phyloP scores from a whole-genome alignment of 495 filamentous ascomycete genomes.

The Cercophora sp. region DNA sequence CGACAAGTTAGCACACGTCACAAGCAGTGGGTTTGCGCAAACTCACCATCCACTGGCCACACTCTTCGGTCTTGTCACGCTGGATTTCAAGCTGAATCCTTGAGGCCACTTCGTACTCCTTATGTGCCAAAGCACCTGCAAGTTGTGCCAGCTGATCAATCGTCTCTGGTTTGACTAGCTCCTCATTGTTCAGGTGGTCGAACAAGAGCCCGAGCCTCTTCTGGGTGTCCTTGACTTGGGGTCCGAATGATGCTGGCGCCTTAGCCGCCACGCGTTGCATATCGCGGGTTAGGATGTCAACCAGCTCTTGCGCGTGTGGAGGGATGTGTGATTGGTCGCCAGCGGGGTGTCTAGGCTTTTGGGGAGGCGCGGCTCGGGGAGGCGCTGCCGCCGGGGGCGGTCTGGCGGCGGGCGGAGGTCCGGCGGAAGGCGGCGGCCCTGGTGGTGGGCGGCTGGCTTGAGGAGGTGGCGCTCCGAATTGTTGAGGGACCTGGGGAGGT shows the following conservation, averaged over 20 bases:
- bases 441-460: conserved; percentile 28
- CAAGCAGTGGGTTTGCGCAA: not conserved
- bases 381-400: conserved; percentile 34
- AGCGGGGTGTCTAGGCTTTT: conserved; percentile 63
- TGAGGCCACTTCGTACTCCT: conserved; percentile 72
- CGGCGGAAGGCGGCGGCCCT: conserved; percentile 43
- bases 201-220: conserved; percentile 88
- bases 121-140: conserved; percentile 60
- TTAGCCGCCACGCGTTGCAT: conserved; percentile 82
- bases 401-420: conserved; percentile 29
- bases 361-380: conserved; percentile 45
- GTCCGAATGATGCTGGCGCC: conserved; percentile 75
- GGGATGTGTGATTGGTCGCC: conserved; percentile 93
- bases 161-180: conserved; percentile 79
- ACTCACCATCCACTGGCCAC: conserved; percentile 94
- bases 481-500: conserved; percentile 25
- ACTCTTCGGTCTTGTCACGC: conserved; percentile 77
- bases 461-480: conserved; percentile 34
- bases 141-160: conserved; percentile 60
- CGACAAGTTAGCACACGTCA: conserved; percentile 6
- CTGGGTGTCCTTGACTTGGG: conserved; percentile 87
- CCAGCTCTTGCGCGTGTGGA: conserved; percentile 65
- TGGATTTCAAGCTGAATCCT: conserved; percentile 77
- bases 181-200: conserved; percentile 94
- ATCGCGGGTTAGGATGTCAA: conserved; percentile 74